Conservation (phyloP, 2,329 filamentous ascomycete species). For the Diaporthe humulicola region DNA sequence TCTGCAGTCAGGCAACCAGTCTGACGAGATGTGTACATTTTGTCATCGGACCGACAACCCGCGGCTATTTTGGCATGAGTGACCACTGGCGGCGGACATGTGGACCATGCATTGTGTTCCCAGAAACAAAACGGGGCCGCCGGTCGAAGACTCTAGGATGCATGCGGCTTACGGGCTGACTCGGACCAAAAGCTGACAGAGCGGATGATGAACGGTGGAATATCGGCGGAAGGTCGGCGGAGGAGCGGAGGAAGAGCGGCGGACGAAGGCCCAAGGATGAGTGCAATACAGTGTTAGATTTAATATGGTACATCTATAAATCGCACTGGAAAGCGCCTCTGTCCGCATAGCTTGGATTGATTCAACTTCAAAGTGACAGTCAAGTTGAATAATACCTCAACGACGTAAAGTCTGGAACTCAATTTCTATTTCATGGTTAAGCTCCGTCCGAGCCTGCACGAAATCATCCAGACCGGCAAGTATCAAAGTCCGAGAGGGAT, state of each 20-base stretch:
- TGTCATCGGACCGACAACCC: no score
- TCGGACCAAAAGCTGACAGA: background rate
- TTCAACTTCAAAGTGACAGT: no score
- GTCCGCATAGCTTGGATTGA: no score
- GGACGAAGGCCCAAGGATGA: background rate
- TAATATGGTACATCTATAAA: background rate
- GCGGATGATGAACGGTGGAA: background rate
- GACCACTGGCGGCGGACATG: no score
- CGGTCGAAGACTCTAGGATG: no score
- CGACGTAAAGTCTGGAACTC: background rate
- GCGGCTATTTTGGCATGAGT: no score
- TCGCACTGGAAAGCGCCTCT: background rate
- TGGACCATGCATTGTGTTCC: no score
- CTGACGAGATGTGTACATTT: no score
- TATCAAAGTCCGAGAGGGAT: background rate
- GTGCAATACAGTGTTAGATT: background rate
- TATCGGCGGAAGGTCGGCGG: background rate
- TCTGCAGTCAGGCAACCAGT: no score
- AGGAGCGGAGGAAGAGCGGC: background rate
- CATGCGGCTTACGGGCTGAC: background rate
- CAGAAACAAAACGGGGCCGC: no score
- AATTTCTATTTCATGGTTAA: no score
- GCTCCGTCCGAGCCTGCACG: background rate
- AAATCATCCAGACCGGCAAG: background rate
- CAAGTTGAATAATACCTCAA: background rate